Percentiles rank a stretch among this genome's conserved stretches.
phyloP scores from a whole-genome alignment of 2,329 filamentous ascomycete genomes.

The Epichloe elymi region DNA sequence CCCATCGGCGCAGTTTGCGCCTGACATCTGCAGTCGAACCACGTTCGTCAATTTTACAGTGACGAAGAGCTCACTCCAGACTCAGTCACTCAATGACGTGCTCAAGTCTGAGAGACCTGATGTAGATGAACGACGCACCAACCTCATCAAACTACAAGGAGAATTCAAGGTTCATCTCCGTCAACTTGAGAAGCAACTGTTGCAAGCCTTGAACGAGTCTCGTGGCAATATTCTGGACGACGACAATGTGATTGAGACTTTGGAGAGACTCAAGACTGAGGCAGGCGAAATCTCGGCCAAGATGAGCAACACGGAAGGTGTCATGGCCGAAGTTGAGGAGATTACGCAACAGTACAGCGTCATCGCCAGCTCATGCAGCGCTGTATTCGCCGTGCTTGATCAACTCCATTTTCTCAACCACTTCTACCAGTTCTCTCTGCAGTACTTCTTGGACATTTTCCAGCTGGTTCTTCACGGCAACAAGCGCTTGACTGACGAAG shows the following conservation, averaged over 20 bases:
- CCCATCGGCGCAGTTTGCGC: constrained; percentile 88
- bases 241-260: constrained; percentile 93
- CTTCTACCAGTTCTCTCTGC: constrained; percentile 98
- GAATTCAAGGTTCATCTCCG: constrained; percentile 98
- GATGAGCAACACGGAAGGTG: constrained; percentile 91
- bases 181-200: constrained; percentile 82
- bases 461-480: constrained; percentile 77
- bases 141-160: constrained; percentile 96
- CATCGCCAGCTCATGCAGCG: constrained; percentile 88
- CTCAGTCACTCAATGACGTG: constrained; percentile 93
- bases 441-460: constrained; percentile 98
- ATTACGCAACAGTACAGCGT: constrained; percentile 91
- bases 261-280: constrained; percentile 96
- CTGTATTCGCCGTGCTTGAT: constrained; percentile 91
- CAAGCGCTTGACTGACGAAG: constrained; percentile 55
- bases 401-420: constrained; percentile 97
- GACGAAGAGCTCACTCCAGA: constrained; percentile 96
- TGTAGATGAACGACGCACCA: constrained; percentile 89
- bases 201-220: constrained; percentile 94
- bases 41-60: constrained; percentile 99
- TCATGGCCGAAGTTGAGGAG: constrained; percentile 94
- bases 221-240: constrained; percentile 97
- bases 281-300: constrained; percentile 91
- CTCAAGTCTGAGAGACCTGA: constrained; percentile 95
- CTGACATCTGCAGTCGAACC: constrained; percentile 93